Base-by-base conservation (phyloP, 768 basidiomycete genomes). In the Trametes cubensis region DNA sequence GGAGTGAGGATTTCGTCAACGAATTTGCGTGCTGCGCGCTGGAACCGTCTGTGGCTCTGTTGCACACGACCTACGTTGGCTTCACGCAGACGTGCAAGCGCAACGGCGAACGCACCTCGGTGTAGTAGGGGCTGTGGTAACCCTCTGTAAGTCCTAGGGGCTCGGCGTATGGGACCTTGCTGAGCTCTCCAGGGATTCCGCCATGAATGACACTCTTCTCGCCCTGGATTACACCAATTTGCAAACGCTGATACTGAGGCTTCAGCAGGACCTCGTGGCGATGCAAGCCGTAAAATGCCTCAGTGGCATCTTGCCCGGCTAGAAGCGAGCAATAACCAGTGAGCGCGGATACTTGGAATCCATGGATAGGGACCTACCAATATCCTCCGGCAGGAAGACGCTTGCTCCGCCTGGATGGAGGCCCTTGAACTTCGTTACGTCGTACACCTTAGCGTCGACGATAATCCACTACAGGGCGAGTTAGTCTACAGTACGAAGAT, bases 221-320 rank as follows among this genome's bases (percentile, higher is more conserved):
- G 48, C 85, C 92, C 51, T 81, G 77, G 58, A 95, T 79, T 14
- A 74, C 77, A n/a, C 94, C 94, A 59, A 95, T 85, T 62, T 85
- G 81, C 14, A 95, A 80, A 2, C 91, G 85, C 54, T 80, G 74
- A 67, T 88, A 93, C 58, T 91, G 89, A 0, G 91, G 87, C 65
- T 81, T 86, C 60, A 82, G 77, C 46, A 98, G 81, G 17, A 97
- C 85, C 69, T 96, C 94, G 44, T 88, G 83, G 23, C 92, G 84
- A 72, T 98, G 95, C 42, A 98, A 85, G 55, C 90, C 85, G 69
- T 88, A 97, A 79, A 98, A 97, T 5, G 83, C 83, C 39, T 93
- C 89, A 0, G 94, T 96, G 1, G 88, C 89, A 68, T 97, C 94
- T 72, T 91, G 82, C 10, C 93, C 94, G 53, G 91, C 92, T 88